phyloP scores from a whole-genome alignment of 768 basidiomycete species.

The Termitomyces sp. region DNA sequence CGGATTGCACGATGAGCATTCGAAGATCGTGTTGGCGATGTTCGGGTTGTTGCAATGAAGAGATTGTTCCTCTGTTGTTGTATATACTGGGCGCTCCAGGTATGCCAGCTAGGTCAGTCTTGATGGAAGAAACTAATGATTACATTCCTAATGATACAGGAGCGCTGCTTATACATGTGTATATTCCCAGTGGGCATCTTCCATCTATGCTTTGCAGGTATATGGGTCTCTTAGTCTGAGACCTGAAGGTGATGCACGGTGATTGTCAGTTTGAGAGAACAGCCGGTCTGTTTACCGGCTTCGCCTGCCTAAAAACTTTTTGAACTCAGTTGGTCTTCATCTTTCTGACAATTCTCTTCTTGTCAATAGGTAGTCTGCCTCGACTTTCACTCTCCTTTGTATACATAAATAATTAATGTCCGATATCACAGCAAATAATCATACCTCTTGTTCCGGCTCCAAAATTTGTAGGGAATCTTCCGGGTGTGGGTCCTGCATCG shows the following conservation, averaged over 20 bases:
- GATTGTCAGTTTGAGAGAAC: neutral
- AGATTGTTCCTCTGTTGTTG: neutral
- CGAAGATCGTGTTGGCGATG: conserved; percentile 27
- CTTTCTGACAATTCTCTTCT: neutral
- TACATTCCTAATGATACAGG: neutral
- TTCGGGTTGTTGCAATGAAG: conserved; percentile 15
- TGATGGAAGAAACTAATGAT: neutral
- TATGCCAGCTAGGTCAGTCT: neutral
- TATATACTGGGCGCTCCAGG: neutral
- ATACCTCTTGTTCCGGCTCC: conserved; percentile 1
- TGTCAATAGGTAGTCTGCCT: neutral
- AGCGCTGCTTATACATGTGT: neutral
- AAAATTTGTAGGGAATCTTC: conserved; percentile 15
- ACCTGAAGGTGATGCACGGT: neutral
- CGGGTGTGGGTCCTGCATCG: neutral
- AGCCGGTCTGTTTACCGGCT: neutral
- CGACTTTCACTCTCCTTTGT: neutral
- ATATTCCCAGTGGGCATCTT: neutral
- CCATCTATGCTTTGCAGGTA: neutral
- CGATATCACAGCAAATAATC: neutral
- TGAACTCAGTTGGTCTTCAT: neutral
- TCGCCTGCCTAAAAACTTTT: too few relatives aligned
- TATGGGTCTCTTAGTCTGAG: neutral
- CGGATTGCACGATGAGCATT: conserved; percentile 21
- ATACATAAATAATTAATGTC: neutral